Evolutionary conservation across 257 asterid species (phyloP).

Genomic region (Rehmannia glutinosa): DNA sequence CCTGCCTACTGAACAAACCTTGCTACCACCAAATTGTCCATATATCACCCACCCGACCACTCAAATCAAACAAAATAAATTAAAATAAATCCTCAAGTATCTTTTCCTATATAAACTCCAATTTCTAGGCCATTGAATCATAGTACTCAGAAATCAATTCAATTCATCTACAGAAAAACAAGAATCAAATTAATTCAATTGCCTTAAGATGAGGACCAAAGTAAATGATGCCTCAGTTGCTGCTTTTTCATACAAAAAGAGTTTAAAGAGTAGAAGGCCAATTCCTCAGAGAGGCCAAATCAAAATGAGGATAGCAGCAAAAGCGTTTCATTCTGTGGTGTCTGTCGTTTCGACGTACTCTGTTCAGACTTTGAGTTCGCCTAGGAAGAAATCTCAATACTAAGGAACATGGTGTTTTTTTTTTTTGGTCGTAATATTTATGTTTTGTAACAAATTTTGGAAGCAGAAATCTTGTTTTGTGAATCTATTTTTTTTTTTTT

Average conservation of each 20-base stretch:
- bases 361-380: slow-evolving; percentile 9
- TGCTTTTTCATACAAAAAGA: slow-evolving; percentile 12
- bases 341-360: slow-evolving; percentile 24
- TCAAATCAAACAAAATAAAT: background rate
- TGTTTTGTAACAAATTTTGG: no score
- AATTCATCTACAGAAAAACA: background rate
- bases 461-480: no score
- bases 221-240: slow-evolving; percentile 16
- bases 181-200: background rate
- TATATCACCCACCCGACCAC: slow-evolving; percentile 6
- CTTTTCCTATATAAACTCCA: slow-evolving; percentile 10
- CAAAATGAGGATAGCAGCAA: slow-evolving; percentile 40
- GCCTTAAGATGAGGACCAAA: slow-evolving; percentile 15
- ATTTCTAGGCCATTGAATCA: background rate
- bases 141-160: background rate
- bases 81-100: background rate
- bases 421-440: no score
- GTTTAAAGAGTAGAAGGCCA: slow-evolving; percentile 11
- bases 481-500: no score
- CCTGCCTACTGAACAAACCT: slow-evolving; percentile 9
- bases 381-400: slow-evolving; percentile 15
- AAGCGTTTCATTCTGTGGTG: slow-evolving; percentile 29
- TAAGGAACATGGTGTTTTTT: no score
- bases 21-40: slow-evolving; percentile 8
- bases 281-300: slow-evolving; percentile 41